phyloP scores from a whole-genome alignment of 495 filamentous ascomycete species.

The Xylaria bambusicola region DNA sequence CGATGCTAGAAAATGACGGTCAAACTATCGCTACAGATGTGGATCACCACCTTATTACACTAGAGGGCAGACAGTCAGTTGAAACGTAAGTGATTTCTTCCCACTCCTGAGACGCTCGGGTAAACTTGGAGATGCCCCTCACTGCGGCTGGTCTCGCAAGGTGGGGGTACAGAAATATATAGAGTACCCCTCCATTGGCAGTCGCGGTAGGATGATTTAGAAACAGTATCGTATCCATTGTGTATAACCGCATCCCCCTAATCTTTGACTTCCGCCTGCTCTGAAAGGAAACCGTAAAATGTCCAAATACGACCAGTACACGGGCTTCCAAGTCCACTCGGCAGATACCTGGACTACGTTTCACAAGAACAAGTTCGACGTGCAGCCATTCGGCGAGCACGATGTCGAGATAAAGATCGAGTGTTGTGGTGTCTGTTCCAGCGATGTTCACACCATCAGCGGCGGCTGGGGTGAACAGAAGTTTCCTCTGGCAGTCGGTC shows the following conservation, averaged over 20 bases:
- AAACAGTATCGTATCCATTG: neutral
- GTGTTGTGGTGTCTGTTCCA: constrained; percentile 60
- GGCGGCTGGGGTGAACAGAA: constrained; percentile 58
- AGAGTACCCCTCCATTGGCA: constrained; percentile 10
- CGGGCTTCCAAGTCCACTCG: constrained; percentile 58
- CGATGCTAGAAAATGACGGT: neutral
- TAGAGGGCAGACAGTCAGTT: neutral
- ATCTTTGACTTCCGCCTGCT: neutral
- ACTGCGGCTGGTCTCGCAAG: neutral
- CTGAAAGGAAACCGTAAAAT: constrained; percentile 20
- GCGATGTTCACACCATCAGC: constrained; percentile 58
- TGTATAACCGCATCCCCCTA: neutral
- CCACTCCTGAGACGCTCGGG: neutral
- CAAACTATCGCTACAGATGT: neutral
- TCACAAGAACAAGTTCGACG: constrained; percentile 57
- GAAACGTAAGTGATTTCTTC: neutral
- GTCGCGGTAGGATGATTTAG: neutral
- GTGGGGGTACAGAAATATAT: constrained; percentile 13
- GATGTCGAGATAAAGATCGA: constrained; percentile 43
- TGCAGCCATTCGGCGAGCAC: constrained; percentile 60
- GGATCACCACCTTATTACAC: neutral
- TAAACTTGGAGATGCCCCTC: constrained; percentile 13
- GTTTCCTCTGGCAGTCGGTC: constrained; percentile 56
- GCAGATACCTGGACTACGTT: constrained; percentile 54
- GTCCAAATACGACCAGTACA: constrained; percentile 38